phyloP scores from a whole-genome alignment of 352 stramenopile species.

The Phytophthora cactorum region DNA sequence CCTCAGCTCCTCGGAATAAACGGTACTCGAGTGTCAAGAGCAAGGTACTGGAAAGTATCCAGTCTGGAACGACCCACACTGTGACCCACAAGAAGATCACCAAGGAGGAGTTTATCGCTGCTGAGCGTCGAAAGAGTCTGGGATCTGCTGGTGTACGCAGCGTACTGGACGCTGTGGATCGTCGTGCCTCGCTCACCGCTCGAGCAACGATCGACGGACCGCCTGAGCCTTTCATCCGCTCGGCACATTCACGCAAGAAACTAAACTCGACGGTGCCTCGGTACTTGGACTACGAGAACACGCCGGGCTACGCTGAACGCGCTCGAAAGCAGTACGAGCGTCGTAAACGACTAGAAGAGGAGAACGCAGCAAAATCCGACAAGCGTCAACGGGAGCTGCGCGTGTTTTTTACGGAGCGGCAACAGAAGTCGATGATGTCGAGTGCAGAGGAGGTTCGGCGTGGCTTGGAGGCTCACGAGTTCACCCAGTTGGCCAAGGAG shows the following conservation, averaged over 20 bases:
- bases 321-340: conserved; percentile 67
- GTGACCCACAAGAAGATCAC: conserved; percentile 40
- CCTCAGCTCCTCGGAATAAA: conserved; percentile 36
- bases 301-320: conserved; percentile 48
- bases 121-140: conserved; percentile 53
- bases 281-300: conserved; percentile 72
- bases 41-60: conserved; percentile 46
- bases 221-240: conserved; percentile 40
- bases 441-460: conserved; percentile 58
- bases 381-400: conserved; percentile 62
- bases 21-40: conserved; percentile 60
- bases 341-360: conserved; percentile 68
- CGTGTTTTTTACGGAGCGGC: conserved; percentile 49
- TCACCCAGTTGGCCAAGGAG: conserved; percentile 40
- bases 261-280: conserved; percentile 55
- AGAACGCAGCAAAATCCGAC: conserved; percentile 63
- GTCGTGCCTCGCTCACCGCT: conserved; percentile 36
- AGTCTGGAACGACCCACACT: conserved; percentile 22
- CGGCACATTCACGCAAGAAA: conserved; percentile 47
- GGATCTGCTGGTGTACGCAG: conserved; percentile 30
- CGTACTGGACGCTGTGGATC: conserved; percentile 27
- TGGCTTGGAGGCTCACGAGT: conserved; percentile 62
- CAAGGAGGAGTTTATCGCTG: conserved; percentile 44
- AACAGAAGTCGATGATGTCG: conserved; percentile 47
- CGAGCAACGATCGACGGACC: conserved; percentile 24